These are phyloP conservation scores for Aspergillus tamarii DNA, from an alignment of 2,329 filamentous ascomycete genomes.

Conservation along the genomic window DNA sequence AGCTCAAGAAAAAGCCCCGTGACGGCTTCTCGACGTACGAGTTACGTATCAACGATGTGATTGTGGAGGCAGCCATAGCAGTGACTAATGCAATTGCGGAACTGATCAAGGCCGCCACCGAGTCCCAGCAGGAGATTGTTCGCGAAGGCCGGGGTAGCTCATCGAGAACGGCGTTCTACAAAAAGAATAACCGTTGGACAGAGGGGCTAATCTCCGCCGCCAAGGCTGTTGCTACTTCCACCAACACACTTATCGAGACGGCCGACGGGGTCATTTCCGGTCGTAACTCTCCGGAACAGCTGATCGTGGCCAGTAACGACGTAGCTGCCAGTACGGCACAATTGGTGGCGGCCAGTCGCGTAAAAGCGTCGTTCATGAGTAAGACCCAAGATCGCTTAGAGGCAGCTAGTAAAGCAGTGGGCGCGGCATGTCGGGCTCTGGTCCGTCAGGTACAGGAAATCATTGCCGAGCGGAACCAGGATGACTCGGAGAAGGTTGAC, in stretches of 20 bases:
- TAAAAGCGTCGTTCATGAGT: constrained; percentile 98
- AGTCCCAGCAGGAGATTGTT: constrained; percentile 94
- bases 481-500: constrained; percentile 78
- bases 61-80: constrained; percentile 87
- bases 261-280: constrained; percentile 92
- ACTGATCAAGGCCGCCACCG: constrained; percentile 91
- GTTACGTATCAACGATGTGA: constrained; percentile 92
- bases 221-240: constrained; percentile 91
- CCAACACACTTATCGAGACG: constrained; percentile 96
- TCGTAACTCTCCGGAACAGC: constrained; percentile 91
- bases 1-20: constrained; percentile 93
- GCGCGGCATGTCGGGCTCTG: constrained; percentile 80
- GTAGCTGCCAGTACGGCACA: constrained; percentile 96
- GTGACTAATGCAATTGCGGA: constrained; percentile 93
- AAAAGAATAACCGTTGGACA: constrained; percentile 99
- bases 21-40: constrained; percentile 96
- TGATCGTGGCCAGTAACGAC: constrained; percentile 97
- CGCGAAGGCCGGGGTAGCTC: constrained; percentile 86
- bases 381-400: constrained; percentile 93
- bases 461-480: constrained; percentile 82
- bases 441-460: constrained; percentile 94
- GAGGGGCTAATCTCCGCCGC: constrained; percentile 96
- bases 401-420: constrained; percentile 88
- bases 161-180: constrained; percentile 93
- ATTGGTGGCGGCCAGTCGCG: constrained; percentile 89